Evolutionary conservation across 352 stramenopile species (phyloP).

Genomic region (Phytopythium helicoides): DNA sequence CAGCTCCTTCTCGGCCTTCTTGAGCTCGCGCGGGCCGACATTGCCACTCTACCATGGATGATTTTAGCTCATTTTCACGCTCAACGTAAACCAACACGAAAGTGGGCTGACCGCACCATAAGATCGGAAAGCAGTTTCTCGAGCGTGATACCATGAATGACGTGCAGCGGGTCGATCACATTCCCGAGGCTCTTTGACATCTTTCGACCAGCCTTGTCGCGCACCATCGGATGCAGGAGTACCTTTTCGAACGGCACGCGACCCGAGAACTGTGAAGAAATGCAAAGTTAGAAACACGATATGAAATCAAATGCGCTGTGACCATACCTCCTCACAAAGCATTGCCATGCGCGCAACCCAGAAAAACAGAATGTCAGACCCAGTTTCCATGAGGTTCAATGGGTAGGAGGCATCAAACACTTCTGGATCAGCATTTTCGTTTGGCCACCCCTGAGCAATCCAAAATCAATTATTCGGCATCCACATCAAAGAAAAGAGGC

Average conservation of each 20-base stretch:
- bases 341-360: constrained; percentile 99
- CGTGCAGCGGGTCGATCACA: constrained; percentile 98
- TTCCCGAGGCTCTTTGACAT: constrained; percentile 99
- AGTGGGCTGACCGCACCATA: no score
- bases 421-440: constrained; percentile 55
- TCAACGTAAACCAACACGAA: neutral
- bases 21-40: constrained; percentile 89
- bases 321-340: constrained; percentile 95
- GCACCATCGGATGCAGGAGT: constrained; percentile 99
- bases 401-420: constrained; percentile 49
- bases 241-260: constrained; percentile 98
- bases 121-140: constrained; percentile 93
- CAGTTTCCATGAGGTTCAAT: constrained; percentile 82
- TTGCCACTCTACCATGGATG: constrained; percentile 47
- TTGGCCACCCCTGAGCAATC: constrained; percentile 96
- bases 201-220: constrained; percentile 99
- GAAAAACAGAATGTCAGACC: constrained; percentile 99
- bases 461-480: neutral
- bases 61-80: neutral
- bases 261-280: constrained; percentile 81
- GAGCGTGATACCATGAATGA: constrained; percentile 97
- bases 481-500: neutral
- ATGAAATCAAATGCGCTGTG: no score
- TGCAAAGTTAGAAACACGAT: constrained; percentile 1
- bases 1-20: constrained; percentile 95